phyloP scores from a whole-genome alignment of 495 filamentous ascomycete species.

The Apiosordaria backusii region DNA sequence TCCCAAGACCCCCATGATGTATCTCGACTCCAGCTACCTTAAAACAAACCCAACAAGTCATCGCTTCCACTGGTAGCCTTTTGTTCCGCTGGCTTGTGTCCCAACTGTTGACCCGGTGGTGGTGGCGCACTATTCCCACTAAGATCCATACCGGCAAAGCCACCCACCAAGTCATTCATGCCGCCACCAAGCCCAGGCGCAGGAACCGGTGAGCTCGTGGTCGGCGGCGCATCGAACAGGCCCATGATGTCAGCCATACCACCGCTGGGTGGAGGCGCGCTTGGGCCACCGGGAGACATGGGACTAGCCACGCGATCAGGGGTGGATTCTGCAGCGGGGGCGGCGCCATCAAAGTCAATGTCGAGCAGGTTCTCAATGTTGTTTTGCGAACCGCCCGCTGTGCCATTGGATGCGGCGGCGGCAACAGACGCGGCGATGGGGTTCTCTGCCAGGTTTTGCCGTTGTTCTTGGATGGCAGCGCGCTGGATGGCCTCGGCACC shows the following conservation, averaged over 20 bases:
- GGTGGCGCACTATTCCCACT: conserved; percentile 57
- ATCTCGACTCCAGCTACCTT: conserved; percentile 19
- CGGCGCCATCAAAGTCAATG: conserved; percentile 96
- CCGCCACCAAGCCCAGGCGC: conserved; percentile 15
- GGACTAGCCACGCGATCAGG: conserved; percentile 75
- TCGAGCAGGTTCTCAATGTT: conserved; percentile 95
- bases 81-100: conserved; percentile 32
- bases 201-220: conserved; percentile 30
- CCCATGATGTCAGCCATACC: conserved; percentile 90
- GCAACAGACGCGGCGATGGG: conserved; percentile 84
- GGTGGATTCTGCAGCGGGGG: conserved; percentile 82
- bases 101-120: conserved; percentile 49
- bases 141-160: conserved; percentile 77
- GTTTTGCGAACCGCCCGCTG: conserved; percentile 50
- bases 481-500: conserved; percentile 93
- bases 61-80: conserved; percentile 66
- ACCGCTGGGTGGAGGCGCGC: conserved; percentile 42
- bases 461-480: conserved; percentile 93
- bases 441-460: conserved; percentile 87
- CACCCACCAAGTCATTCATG: conserved; percentile 69
- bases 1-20: background rate
- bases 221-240: conserved; percentile 55
- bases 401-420: conserved; percentile 44
- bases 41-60: conserved; percentile 89
- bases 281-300: conserved; percentile 31